phyloP scores from a whole-genome alignment of 768 basidiomycete genomes.

The Termitomyces sp. region DNA sequence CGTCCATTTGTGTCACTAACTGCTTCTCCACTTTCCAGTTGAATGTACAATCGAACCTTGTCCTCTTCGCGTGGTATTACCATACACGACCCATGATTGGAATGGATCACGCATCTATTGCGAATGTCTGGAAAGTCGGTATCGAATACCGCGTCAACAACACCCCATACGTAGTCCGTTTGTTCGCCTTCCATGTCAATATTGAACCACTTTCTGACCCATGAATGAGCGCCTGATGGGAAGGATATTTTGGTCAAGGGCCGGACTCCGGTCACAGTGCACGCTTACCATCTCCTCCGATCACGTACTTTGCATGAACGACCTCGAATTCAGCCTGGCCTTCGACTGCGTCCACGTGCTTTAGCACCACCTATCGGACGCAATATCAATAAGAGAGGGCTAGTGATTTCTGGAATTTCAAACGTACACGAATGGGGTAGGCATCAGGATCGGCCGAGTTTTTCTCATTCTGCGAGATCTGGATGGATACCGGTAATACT shows the following conservation, averaged over 20 bases:
- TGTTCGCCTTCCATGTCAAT: conserved; percentile 78
- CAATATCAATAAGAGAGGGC: background rate
- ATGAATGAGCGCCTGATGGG: conserved; percentile 69
- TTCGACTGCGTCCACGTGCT: conserved; percentile 30
- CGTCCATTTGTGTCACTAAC: conserved; percentile 41
- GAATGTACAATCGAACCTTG: conserved; percentile 66
- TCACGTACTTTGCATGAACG: conserved; percentile 66
- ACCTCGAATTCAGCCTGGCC: conserved; percentile 26
- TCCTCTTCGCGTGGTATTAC: conserved; percentile 69
- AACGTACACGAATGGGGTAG: conserved; percentile 31
- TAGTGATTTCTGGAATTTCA: background rate
- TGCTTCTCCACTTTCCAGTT: conserved; percentile 46
- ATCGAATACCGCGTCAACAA: conserved; percentile 64
- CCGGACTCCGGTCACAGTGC: background rate
- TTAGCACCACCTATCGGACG: conserved; percentile 34
- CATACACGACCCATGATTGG: conserved; percentile 63
- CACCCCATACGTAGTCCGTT: conserved; percentile 78
- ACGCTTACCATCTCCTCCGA: conserved; percentile 67
- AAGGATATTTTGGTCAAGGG: background rate
- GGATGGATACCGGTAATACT: conserved; percentile 41
- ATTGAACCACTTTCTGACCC: conserved; percentile 64
- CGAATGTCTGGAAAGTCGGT: conserved; percentile 79
- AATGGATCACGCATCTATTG: conserved; percentile 60
- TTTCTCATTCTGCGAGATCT: conserved; percentile 34
- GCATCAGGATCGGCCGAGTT: conserved; percentile 35